Conservation (phyloP, 176 grass and related monocot genomes). For the Aegilops longissima region DNA sequence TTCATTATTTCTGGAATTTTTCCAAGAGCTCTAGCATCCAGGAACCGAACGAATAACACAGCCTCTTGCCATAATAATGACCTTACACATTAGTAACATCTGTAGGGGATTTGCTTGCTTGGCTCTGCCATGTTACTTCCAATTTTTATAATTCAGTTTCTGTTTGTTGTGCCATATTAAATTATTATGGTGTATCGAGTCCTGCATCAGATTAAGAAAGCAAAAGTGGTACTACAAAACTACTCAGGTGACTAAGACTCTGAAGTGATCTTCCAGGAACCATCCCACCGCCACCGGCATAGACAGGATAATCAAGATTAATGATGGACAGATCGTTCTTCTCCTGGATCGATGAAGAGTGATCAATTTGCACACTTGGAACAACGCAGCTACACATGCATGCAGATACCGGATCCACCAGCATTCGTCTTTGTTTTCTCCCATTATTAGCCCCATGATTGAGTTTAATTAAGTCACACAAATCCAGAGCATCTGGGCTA, state of each 20-base stretch:
- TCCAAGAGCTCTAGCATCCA: not conserved
- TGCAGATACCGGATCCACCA: slow-evolving; percentile 7
- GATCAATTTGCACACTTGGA: slow-evolving; percentile 21
- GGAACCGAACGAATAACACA: not conserved
- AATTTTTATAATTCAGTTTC: not conserved
- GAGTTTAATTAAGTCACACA: not conserved
- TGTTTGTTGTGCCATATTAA: not conserved
- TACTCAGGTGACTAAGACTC: not conserved
- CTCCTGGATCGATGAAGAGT: slow-evolving; percentile 19
- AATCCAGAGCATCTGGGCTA: slow-evolving; percentile 10
- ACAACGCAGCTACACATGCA: slow-evolving; percentile 41
- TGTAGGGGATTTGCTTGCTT: not conserved
- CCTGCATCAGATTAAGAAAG: slow-evolving; percentile 4
- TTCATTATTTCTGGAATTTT: not conserved
- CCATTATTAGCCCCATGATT: not conserved
- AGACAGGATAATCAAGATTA: not conserved
- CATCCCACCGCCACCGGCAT: slow-evolving; percentile 21
- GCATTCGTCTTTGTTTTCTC: slow-evolving; percentile 43
- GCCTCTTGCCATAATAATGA: no score
- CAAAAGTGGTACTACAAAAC: not conserved
- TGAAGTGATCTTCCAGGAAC: slow-evolving; percentile 17
- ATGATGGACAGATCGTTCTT: slow-evolving; percentile 12
- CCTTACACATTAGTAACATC: no score
- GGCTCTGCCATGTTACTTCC: not conserved
- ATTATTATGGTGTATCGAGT: not conserved